Conservation (phyloP, 495 filamentous ascomycete genomes). For the Penicillium paxilli region DNA sequence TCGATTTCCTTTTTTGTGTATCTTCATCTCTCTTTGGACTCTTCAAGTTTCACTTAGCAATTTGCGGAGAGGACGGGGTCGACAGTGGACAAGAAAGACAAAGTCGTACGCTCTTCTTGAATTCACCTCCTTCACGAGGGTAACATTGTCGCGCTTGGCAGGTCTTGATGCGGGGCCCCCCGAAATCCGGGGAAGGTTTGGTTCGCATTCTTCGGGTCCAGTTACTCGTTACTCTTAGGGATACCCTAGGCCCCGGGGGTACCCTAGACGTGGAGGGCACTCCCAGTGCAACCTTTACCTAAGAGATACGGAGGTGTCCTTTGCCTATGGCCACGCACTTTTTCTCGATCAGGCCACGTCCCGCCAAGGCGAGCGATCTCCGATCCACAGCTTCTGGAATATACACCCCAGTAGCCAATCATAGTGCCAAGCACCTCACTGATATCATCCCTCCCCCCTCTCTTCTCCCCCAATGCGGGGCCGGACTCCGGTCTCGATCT, state of each 20-base stretch:
- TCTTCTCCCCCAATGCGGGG: slow-evolving; percentile 37
- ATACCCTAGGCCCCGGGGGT: background rate
- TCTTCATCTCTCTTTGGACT: too few relatives aligned
- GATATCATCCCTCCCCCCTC: slow-evolving; percentile 34
- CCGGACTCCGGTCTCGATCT: slow-evolving; percentile 28
- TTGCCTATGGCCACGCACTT: slow-evolving; percentile 18
- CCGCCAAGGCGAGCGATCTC: slow-evolving; percentile 41
- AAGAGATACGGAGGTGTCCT: slow-evolving; percentile 5
- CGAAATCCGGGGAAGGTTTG: slow-evolving; percentile 27
- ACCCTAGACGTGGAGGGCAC: background rate
- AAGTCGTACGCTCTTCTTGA: too few relatives aligned
- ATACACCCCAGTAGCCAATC: slow-evolving; percentile 23
- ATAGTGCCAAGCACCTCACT: slow-evolving; percentile 24
- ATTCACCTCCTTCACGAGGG: too few relatives aligned
- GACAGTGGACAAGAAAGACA: background rate
- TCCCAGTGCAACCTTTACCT: slow-evolving; percentile 5
- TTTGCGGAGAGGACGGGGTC: background rate
- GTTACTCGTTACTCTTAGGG: slow-evolving; percentile 10
- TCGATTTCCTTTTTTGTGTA: background rate
- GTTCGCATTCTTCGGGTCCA: slow-evolving; percentile 13
- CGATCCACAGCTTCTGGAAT: slow-evolving; percentile 48
- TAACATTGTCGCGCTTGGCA: slow-evolving; percentile 25
- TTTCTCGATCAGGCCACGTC: slow-evolving; percentile 3
- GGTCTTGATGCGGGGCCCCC: slow-evolving; percentile 20
- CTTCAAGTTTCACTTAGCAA: background rate